These are phyloP conservation scores for Arthrocladium fulminans DNA, from an alignment of 2,329 filamentous ascomycete genomes.

Conservation along the genomic window DNA sequence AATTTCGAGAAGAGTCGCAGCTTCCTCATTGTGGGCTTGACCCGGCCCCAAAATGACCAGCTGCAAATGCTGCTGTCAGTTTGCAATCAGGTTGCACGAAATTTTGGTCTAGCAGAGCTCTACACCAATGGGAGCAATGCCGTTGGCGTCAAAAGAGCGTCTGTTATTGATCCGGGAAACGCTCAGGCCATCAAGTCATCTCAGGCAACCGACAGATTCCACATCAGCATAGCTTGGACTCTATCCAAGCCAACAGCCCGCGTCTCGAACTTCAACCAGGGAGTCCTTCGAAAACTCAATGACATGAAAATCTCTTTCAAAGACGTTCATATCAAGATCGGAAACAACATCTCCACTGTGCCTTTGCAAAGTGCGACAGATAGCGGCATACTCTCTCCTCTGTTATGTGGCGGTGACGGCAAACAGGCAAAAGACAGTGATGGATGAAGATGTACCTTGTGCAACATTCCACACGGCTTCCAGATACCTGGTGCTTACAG, in stretches of 20 bases:
- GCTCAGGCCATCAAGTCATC: conserved; percentile 3
- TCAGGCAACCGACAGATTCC: conserved; percentile 55
- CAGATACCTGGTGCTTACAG: too few species aligned
- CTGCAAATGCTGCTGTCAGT: conserved; percentile 55
- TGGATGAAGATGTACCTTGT: background rate
- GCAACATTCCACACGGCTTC: too few species aligned
- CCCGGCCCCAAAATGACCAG: conserved; percentile 40
- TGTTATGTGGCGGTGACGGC: background rate
- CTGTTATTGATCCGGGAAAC: conserved; percentile 18
- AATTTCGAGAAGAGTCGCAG: conserved; percentile 63
- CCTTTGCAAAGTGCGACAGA: conserved; percentile 5
- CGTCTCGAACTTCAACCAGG: conserved; percentile 43
- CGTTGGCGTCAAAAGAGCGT: conserved; percentile 6
- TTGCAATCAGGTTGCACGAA: conserved; percentile 55
- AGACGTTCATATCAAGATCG: conserved; percentile 65
- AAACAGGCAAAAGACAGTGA: background rate
- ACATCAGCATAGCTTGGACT: conserved; percentile 84
- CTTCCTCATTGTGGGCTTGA: conserved; percentile 70
- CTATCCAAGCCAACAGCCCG: background rate
- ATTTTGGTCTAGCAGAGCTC: conserved; percentile 59
- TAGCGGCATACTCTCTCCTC: background rate
- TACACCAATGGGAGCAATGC: conserved; percentile 41
- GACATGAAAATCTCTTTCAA: conserved; percentile 45
- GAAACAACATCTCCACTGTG: conserved; percentile 50
- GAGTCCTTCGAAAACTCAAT: conserved; percentile 32